These are phyloP conservation scores for Neophaeococcomyces mojaviensis DNA, from an alignment of 2,329 filamentous ascomycete species.

Conservation along the genomic window DNA sequence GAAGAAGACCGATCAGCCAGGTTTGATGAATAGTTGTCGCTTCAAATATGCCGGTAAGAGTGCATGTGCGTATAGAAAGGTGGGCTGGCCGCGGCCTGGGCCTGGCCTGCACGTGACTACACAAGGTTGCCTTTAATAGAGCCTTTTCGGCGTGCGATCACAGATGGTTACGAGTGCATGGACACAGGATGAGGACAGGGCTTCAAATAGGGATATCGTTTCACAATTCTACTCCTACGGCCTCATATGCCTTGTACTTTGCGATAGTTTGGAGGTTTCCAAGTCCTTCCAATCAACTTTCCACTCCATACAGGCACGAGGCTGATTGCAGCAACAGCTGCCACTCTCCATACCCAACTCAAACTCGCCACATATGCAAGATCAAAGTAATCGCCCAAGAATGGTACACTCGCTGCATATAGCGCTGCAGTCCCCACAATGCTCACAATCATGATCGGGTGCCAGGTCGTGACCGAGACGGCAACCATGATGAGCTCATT, in stretches of 20 bases:
- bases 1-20: too few relatives aligned
- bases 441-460: conserved; percentile 78
- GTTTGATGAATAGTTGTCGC: too few relatives aligned
- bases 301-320: conserved; percentile 79
- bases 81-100: too few relatives aligned
- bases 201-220: too few relatives aligned
- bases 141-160: too few relatives aligned
- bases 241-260: conserved; percentile 56
- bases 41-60: too few relatives aligned
- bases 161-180: too few relatives aligned
- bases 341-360: conserved; percentile 82
- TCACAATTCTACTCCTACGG: too few relatives aligned
- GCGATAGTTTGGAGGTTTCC: conserved; percentile 88
- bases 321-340: conserved; percentile 70
- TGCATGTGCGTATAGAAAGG: too few relatives aligned
- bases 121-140: too few relatives aligned
- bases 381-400: conserved; percentile 84
- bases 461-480: conserved; percentile 94
- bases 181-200: too few relatives aligned
- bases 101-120: too few relatives aligned
- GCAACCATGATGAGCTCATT: conserved; percentile 98
- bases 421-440: conserved; percentile 74
- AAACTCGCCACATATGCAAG: conserved; percentile 67
- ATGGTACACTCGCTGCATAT: conserved; percentile 78
- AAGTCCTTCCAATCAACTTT: conserved; percentile 74